A percentile compares a stretch with the other conserved stretches of the same genome.
Evolutionary conservation across 2,329 filamentous ascomycete genomes (phyloP).

Genomic region (Microdochium trichocladiopsis): DNA sequence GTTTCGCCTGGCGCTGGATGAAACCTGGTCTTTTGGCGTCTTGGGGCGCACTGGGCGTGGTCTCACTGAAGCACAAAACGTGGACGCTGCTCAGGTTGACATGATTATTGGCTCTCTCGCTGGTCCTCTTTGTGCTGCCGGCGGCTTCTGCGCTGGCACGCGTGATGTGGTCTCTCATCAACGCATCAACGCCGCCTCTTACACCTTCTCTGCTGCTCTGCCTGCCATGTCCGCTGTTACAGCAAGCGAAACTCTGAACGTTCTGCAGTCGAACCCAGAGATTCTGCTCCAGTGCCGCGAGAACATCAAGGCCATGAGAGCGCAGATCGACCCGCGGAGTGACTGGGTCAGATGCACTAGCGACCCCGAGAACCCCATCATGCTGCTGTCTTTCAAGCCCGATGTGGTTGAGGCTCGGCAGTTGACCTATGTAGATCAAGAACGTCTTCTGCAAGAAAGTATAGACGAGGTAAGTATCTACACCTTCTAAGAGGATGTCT

Average conservation of each 20-base stretch:
- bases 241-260: slow-evolving; percentile 79
- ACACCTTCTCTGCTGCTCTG: slow-evolving; percentile 92
- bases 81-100: slow-evolving; percentile 87
- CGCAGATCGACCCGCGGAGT: slow-evolving; percentile 83
- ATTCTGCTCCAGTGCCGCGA: slow-evolving; percentile 74
- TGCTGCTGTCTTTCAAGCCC: slow-evolving; percentile 76
- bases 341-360: slow-evolving; percentile 88
- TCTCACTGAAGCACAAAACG: slow-evolving; percentile 92
- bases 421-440: slow-evolving; percentile 69
- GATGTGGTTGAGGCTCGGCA: slow-evolving; percentile 69
- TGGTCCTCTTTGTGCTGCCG: slow-evolving; percentile 83
- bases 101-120: slow-evolving; percentile 95
- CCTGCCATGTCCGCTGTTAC: slow-evolving; percentile 94
- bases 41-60: slow-evolving; percentile 86
- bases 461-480: slow-evolving; percentile 77
- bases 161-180: slow-evolving; percentile 94
- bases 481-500: background rate
- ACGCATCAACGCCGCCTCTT: slow-evolving; percentile 84
- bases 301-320: slow-evolving; percentile 77
- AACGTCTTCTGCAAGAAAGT: slow-evolving; percentile 77
- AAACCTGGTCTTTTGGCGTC: slow-evolving; percentile 96
- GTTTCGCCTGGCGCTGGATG: slow-evolving; percentile 94
- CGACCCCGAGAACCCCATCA: slow-evolving; percentile 74
- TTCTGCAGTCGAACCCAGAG: slow-evolving; percentile 83
- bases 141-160: slow-evolving; percentile 90